Evolutionary conservation across 768 basidiomycete genomes (phyloP), one percentile per base, ranked within the genome.

Genomic region (Hebeloma cylindrosporum): DNA sequence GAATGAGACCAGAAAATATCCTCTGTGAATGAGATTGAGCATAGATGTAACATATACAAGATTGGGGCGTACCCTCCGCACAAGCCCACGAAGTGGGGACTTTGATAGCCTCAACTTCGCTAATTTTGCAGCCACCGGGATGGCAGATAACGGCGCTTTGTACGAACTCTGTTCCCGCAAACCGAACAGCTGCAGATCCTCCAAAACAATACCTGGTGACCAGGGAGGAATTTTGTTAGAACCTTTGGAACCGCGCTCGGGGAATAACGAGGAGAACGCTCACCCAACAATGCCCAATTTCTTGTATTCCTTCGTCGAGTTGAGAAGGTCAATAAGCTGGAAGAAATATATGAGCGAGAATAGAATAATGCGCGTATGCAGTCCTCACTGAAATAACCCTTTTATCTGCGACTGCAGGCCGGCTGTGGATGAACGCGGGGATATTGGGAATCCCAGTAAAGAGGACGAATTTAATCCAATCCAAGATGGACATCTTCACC

Each of bases 161-260:
- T 4, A 75, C 52, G 8, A 62, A 50, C 22, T 54, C 63, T 3
- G 66, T 70, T 5, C 60, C 48, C 0, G 64, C 73, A 6, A 75
- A 45, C 7, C 69, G 62, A 32, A 73, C 59, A 7, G 60, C 63
- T 2, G 61, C 54, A 8, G 66, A 41, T 14, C 73, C 73, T 3
- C 74, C 75, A 34, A 60, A 74, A 38, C 74, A 74, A 43, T 72
- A 75, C 9, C 74, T 72, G n/a, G n/a, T n/a, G n/a, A n/a, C n/a
- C n/a, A n/a, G n/a, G n/a, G 39, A 37, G 14, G n/a, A 16, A 30
- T 18, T 25, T 16, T 4, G 28, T 17, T 16, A 33, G 10, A 31
- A 17, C n/a, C n/a, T n/a, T n/a, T 20, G 18, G 13, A 16, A 26
- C 17, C n/a, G 9, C 4, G 22, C 8, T 34, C 23, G 4, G 14